Conservation (phyloP, 108 stramenopile species). For the Aureococcus anophagefferens region DNA sequence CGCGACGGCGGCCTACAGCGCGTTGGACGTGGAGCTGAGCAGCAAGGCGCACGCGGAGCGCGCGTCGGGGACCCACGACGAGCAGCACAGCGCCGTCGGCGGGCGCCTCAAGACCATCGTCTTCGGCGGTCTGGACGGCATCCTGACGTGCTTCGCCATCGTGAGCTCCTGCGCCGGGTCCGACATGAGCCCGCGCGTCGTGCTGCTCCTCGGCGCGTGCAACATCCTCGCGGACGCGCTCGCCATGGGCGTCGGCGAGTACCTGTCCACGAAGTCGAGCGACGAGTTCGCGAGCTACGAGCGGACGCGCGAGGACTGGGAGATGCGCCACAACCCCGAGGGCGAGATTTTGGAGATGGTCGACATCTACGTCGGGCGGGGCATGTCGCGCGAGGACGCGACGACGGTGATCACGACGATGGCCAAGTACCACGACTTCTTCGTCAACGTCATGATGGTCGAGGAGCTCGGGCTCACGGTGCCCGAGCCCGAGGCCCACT, state of each 20-base stretch:
- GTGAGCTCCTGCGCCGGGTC: constrained; percentile 94
- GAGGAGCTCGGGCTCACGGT: constrained; percentile 87
- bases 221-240: constrained; percentile 95
- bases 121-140: constrained; percentile 66
- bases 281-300: constrained; percentile 88
- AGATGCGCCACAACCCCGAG: constrained; percentile 83
- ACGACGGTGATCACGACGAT: constrained; percentile 70
- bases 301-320: constrained; percentile 80
- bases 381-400: constrained; percentile 71
- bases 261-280: constrained; percentile 84
- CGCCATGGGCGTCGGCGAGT: constrained; percentile 95
- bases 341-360: constrained; percentile 90
- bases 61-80: background rate
- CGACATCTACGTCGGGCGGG: constrained; percentile 63
- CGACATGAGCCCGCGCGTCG: constrained; percentile 55
- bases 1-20: background rate
- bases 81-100: background rate
- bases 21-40: background rate
- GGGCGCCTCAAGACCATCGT: background rate
- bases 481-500: constrained; percentile 73
- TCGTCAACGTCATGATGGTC: constrained; percentile 94
- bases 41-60: background rate
- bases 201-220: constrained; percentile 88
- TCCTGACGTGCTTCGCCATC: constrained; percentile 92
- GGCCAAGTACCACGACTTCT: constrained; percentile 89